Percentiles rank a stretch among this genome's conserved stretches.
Evolutionary conservation across 331 rosid genomes (phyloP).

Genomic region (Malus hybrid): DNA sequence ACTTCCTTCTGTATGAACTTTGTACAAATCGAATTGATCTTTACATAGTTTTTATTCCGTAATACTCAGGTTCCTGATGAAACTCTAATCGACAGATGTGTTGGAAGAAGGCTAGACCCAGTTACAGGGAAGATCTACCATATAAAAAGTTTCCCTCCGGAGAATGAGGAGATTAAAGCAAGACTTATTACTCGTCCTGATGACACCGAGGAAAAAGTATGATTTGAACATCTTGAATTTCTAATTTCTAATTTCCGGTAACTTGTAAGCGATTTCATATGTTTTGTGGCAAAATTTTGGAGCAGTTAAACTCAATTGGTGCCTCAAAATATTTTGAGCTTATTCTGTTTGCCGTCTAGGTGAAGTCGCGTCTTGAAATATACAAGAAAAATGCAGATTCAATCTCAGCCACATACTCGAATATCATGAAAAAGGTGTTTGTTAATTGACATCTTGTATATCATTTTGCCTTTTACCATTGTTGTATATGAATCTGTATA

Average conservation of each 20-base stretch:
- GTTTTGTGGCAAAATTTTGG: neutral
- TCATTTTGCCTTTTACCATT: slow-evolving; percentile 6
- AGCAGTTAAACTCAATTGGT: neutral
- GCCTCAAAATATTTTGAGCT: neutral
- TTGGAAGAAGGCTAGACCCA: slow-evolving; percentile 90
- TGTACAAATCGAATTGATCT: neutral
- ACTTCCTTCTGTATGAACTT: neutral
- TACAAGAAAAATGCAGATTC: slow-evolving; percentile 81
- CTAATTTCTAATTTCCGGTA: neutral
- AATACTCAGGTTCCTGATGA: slow-evolving; percentile 99
- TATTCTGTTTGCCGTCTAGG: slow-evolving; percentile 32
- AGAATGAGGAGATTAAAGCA: slow-evolving; percentile 67
- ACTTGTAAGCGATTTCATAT: neutral
- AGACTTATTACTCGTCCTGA: slow-evolving; percentile 75
- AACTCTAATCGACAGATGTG: slow-evolving; percentile 96
- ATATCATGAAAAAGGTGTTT: slow-evolving; percentile 59
- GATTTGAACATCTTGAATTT: slow-evolving; percentile 8
- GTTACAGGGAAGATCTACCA: slow-evolving; percentile 84
- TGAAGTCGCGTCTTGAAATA: slow-evolving; percentile 65
- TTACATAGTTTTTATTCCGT: slow-evolving; percentile 22
- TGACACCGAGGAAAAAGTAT: slow-evolving; percentile 78
- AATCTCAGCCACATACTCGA: slow-evolving; percentile 51
- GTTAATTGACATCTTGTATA: neutral
- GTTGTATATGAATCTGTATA: neutral
- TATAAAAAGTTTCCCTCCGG: slow-evolving; percentile 59